These are phyloP conservation scores for Thalassiosira profunda DNA, from an alignment of 108 stramenopile genomes.

Conservation along the genomic window DNA sequence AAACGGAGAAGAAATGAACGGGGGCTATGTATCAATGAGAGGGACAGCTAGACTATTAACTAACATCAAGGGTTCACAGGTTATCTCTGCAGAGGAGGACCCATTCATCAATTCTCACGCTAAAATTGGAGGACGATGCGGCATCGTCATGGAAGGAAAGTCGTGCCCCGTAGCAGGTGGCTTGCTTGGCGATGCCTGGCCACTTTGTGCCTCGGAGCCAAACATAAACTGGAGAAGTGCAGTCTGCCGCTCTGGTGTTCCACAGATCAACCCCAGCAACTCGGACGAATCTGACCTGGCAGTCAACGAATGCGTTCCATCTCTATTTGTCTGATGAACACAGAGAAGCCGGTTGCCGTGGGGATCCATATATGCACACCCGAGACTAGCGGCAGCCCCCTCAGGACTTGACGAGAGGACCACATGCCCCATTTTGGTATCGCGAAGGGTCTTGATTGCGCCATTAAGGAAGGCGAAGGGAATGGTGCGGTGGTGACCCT, in stretches of 20 bases:
- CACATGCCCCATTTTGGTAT: constrained; percentile 27
- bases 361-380: constrained; percentile 39
- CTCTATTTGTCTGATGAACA: constrained; percentile 10
- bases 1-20: constrained; percentile 20
- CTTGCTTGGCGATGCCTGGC: not conserved
- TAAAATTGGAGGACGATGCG: constrained; percentile 1
- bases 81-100: no score
- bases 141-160: constrained; percentile 22
- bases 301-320: constrained; percentile 9
- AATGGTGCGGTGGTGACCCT: no score
- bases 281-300: constrained; percentile 27
- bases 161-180: constrained; percentile 10
- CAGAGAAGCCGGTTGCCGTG: constrained; percentile 34
- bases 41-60: no score
- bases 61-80: no score
- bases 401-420: not conserved
- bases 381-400: not conserved
- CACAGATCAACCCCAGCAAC: constrained; percentile 17
- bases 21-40: not conserved
- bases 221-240: constrained; percentile 36
- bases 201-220: constrained; percentile 10
- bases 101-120: not conserved
- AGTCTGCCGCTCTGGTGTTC: constrained; percentile 1
- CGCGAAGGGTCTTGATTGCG: constrained; percentile 8
- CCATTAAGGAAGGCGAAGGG: no score